Evolutionary conservation across 176 grass and related monocot species (phyloP).

Genomic region (Carex cristatella): DNA sequence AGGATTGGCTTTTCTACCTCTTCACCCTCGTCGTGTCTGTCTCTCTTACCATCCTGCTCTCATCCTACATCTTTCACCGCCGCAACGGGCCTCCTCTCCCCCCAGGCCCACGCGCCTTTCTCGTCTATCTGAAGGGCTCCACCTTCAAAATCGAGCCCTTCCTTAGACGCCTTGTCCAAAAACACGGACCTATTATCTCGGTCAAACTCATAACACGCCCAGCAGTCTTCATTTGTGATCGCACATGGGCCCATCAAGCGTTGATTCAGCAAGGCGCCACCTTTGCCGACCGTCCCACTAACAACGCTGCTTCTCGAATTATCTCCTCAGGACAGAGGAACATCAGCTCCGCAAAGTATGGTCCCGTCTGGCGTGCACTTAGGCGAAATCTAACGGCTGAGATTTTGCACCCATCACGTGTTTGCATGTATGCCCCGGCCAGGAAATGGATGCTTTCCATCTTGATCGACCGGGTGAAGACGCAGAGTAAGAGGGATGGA

Average conservation of each 20-base stretch:
- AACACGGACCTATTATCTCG: slow-evolving; percentile 43
- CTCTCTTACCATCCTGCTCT: slow-evolving; percentile 26
- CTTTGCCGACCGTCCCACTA: slow-evolving; percentile 33
- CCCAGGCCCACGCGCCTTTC: slow-evolving; percentile 21
- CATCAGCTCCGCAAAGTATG: slow-evolving; percentile 42
- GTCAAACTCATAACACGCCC: slow-evolving; percentile 21
- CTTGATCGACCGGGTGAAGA: slow-evolving; percentile 18
- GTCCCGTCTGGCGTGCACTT: slow-evolving; percentile 42
- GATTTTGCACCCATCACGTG: slow-evolving; percentile 43
- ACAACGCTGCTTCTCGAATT: slow-evolving; percentile 7
- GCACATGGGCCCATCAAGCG: slow-evolving; percentile 30
- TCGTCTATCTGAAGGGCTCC: slow-evolving; percentile 29
- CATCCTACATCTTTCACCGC: neutral
- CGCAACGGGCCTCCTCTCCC: slow-evolving; percentile 15
- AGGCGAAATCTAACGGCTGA: slow-evolving; percentile 30
- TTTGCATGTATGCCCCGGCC: slow-evolving; percentile 31
- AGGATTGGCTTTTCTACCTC: slow-evolving; percentile 63
- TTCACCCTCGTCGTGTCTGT: slow-evolving; percentile 33
- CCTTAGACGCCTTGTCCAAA: slow-evolving; percentile 23
- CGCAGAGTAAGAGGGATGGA: neutral
- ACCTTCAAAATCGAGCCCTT: slow-evolving; percentile 30
- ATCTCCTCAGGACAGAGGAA: slow-evolving; percentile 36
- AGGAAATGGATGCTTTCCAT: slow-evolving; percentile 38
- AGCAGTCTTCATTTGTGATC: slow-evolving; percentile 36
- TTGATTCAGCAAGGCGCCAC: slow-evolving; percentile 47